phyloP scores from a whole-genome alignment of 352 stramenopile species.

The Globisporangium uncinulatum region DNA sequence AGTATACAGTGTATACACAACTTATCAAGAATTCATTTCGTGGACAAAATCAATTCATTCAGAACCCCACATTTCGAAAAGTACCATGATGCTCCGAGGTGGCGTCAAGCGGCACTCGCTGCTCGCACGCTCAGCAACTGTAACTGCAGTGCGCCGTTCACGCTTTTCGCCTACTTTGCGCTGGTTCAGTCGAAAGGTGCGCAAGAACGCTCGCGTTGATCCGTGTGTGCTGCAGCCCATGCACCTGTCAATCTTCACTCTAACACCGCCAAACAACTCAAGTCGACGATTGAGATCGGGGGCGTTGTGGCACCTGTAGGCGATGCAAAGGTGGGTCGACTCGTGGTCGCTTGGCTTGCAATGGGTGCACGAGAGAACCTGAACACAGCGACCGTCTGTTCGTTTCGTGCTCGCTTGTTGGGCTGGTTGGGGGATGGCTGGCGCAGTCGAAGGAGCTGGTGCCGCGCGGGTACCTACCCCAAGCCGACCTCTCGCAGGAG shows the following conservation, averaged over 20 bases:
- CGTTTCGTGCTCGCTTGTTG: too few species aligned
- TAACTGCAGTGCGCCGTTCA: too few species aligned
- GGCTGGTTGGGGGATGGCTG: neutral
- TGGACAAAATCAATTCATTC: too few species aligned
- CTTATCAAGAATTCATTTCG: too few species aligned
- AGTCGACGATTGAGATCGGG: slow-evolving; percentile 51
- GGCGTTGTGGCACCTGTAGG: slow-evolving; percentile 39
- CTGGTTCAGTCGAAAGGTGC: neutral
- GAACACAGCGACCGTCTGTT: neutral
- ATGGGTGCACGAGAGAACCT: neutral
- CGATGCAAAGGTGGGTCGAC: slow-evolving; percentile 15
- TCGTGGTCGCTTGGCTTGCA: too few species aligned
- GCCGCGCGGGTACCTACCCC: slow-evolving; percentile 49
- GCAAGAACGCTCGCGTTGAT: neutral
- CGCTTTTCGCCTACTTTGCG: neutral
- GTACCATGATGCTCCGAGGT: neutral
- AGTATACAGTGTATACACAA: too few species aligned
- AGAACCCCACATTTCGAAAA: neutral
- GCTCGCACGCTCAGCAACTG: neutral
- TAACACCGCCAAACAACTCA: neutral
- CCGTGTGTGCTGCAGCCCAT: neutral
- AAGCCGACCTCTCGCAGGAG: slow-evolving; percentile 31
- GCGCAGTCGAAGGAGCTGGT: slow-evolving; percentile 41
- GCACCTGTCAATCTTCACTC: neutral
- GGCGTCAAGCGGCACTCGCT: neutral